Evolutionary conservation across 768 basidiomycete genomes (phyloP), one percentile per base, ranked within the genome.

Genomic region (Amyloporia xantha): DNA sequence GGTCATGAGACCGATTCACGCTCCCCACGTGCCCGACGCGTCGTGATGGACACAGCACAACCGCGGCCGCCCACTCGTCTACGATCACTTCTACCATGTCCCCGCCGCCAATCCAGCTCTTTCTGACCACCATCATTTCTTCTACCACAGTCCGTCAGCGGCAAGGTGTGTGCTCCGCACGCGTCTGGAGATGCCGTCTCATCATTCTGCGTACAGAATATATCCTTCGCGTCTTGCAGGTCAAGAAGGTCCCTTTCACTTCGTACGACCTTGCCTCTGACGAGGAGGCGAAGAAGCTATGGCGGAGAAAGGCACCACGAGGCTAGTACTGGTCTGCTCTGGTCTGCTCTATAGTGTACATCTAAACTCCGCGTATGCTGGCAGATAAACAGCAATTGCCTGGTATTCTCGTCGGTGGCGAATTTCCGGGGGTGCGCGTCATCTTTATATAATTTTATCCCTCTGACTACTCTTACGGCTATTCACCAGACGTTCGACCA

Each of bases 201-300:
- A 3, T 26, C 44, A 9, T 39, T 13, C 38, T 39, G 15, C 19
- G 15, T 39, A 19, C 64, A 91, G 90, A 92, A 60, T 91, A 89
- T 60, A 69, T 92, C 37, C 63, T 92, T 47, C 81, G 90, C 43
- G 86, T 84, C 47, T 71, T 92, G 45, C 90, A 92, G 65, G 81
- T 84, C 63, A 88, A 89, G 77, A 91, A 86, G 71, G 86, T 91
- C 44, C 74, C 79, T 5, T 92, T 84, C 67, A 81, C 71, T 1
- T 84, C 86, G 9, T 92, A 89, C 60, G 90, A 92, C 66, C 75
- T 92, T 33, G 90, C 90, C 24, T 88, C 85, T 3, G 88, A 92
- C 60, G 84, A 85, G 59, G 76, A 81, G 17, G 88, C 90, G 13
- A 91, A 91, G 63, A 66, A 67, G 48, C 65, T 90, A 20, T 92